Percentiles rank a stretch among this genome's conserved stretches.
Evolutionary conservation across 2,329 filamentous ascomycete species (phyloP).

Genomic region (Colletotrichum tamarilloi): DNA sequence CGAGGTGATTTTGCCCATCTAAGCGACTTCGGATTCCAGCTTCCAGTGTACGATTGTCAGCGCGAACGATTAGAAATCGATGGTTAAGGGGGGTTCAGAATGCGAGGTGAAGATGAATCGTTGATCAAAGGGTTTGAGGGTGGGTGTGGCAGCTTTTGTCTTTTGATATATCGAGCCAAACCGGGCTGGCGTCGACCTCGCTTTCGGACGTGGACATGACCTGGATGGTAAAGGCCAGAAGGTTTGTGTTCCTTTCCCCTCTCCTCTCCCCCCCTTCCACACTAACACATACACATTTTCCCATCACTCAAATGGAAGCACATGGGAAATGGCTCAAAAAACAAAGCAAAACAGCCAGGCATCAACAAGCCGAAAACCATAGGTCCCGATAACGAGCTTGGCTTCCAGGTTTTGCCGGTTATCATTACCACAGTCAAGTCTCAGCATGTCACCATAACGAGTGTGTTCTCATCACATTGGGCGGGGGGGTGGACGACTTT

Average conservation of each 20-base stretch:
- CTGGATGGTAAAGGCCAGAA: background rate
- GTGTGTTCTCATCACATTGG: background rate
- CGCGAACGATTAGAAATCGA: background rate
- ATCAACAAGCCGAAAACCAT: background rate
- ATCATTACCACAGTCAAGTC: background rate
- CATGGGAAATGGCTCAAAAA: background rate
- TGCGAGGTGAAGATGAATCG: background rate
- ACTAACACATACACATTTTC: too few relatives aligned
- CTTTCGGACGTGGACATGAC: background rate
- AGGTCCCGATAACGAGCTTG: background rate
- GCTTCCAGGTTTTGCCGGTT: background rate
- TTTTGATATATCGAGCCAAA: background rate
- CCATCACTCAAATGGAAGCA: background rate
- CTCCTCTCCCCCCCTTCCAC: background rate
- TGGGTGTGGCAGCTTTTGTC: background rate
- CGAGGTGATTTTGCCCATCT: conserved; percentile 6
- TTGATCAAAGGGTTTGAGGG: background rate
- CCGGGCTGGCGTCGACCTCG: background rate
- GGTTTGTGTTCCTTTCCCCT: background rate
- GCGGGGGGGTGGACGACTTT: background rate
- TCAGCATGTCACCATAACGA: too few relatives aligned
- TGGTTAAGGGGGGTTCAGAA: background rate
- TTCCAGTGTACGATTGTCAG: background rate
- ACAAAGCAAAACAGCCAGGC: background rate
- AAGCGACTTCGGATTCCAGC: background rate